phyloP scores from a whole-genome alignment of 139 green algal species.

The Chlorella sp. region DNA sequence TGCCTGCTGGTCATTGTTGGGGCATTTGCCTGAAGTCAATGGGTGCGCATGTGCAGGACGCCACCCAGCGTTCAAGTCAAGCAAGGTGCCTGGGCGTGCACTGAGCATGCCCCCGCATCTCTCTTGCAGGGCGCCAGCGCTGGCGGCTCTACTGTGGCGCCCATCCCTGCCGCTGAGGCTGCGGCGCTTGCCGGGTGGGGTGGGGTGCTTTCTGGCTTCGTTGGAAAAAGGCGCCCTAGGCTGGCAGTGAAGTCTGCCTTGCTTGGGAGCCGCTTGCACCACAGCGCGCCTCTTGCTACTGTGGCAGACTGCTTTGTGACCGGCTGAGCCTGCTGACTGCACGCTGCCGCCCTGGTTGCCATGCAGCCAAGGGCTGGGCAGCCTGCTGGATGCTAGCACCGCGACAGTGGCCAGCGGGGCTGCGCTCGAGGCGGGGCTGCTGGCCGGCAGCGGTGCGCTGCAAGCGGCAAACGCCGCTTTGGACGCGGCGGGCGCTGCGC shows the following conservation, averaged over 20 bases:
- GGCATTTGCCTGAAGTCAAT: too few species aligned
- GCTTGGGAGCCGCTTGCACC: too few species aligned
- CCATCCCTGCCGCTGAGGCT: neutral
- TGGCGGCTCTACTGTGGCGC: neutral
- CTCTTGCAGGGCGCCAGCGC: neutral
- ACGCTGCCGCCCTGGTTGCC: neutral
- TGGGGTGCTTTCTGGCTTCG: too few species aligned
- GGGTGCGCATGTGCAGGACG: too few species aligned
- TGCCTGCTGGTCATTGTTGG: neutral
- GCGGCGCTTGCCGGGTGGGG: neutral
- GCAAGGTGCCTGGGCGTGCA: neutral
- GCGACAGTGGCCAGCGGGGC: neutral
- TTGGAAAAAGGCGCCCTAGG: too few species aligned
- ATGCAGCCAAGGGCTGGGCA: neutral
- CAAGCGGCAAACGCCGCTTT: neutral
- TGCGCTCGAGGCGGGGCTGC: neutral
- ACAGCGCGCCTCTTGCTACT: too few species aligned
- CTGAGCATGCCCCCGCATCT: neutral
- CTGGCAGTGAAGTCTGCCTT: too few species aligned
- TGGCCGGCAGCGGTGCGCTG: neutral
- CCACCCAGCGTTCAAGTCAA: too few species aligned
- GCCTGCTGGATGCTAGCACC: neutral
- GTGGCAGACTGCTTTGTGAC: too few species aligned
- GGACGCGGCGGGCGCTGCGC: neutral
- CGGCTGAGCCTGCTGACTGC: too few species aligned